These are phyloP conservation scores for Neurospora sp. DNA, from an alignment of 495 filamentous ascomycete genomes.

Conservation along the genomic window DNA sequence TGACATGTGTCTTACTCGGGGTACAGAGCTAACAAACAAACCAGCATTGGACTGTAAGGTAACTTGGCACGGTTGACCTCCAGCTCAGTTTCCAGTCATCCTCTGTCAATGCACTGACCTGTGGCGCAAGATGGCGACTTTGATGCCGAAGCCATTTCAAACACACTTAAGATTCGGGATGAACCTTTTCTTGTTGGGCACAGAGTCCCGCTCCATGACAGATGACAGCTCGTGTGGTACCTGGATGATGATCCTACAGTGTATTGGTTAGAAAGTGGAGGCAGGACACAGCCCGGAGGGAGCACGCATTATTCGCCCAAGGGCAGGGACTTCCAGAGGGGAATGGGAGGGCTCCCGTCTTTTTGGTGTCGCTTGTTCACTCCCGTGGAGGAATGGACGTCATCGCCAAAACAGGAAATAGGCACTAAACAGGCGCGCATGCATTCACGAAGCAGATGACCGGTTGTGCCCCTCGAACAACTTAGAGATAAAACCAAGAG, in stretches of 20 bases:
- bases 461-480: not conserved
- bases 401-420: conserved; percentile 5
- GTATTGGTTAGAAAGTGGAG: not conserved
- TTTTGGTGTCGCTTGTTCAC: not conserved
- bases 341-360: not conserved
- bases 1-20: not conserved
- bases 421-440: not conserved
- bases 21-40: not conserved
- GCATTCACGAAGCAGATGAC: conserved; percentile 1
- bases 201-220: not conserved
- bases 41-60: not conserved
- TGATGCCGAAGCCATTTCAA: not conserved
- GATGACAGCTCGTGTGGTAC: not conserved
- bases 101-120: not conserved
- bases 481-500: not conserved
- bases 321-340: not conserved
- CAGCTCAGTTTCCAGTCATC: not conserved
- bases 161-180: not conserved
- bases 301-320: not conserved
- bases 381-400: not conserved
- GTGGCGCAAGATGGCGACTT: not conserved
- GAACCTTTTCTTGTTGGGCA: not conserved
- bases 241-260: not conserved
- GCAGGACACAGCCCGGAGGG: not conserved
- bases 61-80: not conserved